Evolutionary conservation across 2,329 filamentous ascomycete species (phyloP).

Genomic region (Trichoderma koningii): DNA sequence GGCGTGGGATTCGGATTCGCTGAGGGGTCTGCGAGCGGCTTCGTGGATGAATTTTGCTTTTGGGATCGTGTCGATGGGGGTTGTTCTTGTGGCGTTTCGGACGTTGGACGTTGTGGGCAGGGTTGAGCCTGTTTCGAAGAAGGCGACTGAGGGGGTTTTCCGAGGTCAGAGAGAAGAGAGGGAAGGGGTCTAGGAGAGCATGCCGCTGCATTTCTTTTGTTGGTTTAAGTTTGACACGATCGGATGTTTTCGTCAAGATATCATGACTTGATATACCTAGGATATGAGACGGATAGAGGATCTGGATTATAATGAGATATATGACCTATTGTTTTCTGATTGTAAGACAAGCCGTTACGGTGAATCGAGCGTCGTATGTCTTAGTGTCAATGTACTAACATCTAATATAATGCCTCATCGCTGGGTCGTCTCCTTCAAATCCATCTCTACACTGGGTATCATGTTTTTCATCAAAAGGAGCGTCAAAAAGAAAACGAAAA

Average conservation of each 20-base stretch:
- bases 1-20: conserved; percentile 49
- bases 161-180: background rate
- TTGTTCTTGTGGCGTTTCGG: conserved; percentile 53
- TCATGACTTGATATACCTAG: background rate
- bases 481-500: conserved; percentile 6
- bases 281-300: background rate
- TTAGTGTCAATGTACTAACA: background rate
- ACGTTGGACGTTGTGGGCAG: conserved; percentile 56
- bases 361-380: too few relatives aligned
- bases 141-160: background rate
- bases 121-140: conserved; percentile 30
- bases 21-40: conserved; percentile 52
- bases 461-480: conserved; percentile 21
- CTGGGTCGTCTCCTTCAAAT: background rate
- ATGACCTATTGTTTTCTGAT: too few relatives aligned
- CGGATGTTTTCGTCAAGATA: background rate
- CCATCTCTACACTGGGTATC: conserved; percentile 20
- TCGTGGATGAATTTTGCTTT: conserved; percentile 57
- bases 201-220: background rate
- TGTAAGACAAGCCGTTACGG: too few relatives aligned
- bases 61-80: conserved; percentile 45
- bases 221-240: background rate
- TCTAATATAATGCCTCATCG: conserved; percentile 7
- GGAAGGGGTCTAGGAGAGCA: background rate
- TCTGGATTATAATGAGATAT: too few relatives aligned